Evolutionary conservation across 805 yeast genomes (phyloP).

Genomic region (Nakazawaea ernobii): DNA sequence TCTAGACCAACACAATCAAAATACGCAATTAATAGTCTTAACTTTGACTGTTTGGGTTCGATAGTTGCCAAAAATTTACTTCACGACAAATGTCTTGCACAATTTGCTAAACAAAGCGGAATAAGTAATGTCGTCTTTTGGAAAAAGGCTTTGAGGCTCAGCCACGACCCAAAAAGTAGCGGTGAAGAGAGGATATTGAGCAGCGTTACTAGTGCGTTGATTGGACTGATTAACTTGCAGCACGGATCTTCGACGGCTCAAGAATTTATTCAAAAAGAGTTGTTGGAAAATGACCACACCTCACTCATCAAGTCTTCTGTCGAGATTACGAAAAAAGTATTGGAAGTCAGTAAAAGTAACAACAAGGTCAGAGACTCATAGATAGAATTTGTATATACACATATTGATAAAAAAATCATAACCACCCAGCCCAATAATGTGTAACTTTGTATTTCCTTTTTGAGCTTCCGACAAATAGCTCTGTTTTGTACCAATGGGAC

Average conservation of each 20-base stretch:
- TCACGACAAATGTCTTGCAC: slow-evolving; percentile 44
- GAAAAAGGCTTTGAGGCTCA: slow-evolving; percentile 38
- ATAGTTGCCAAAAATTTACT: slow-evolving; percentile 43
- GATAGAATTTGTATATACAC: not conserved
- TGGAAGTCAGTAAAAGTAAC: not conserved
- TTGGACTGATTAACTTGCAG: slow-evolving; percentile 62
- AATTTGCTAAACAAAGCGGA: slow-evolving; percentile 42
- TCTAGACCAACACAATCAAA: slow-evolving; percentile 19
- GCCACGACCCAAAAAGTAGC: slow-evolving; percentile 37
- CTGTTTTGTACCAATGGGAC: no score
- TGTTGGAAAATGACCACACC: slow-evolving; percentile 24
- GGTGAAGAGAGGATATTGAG: slow-evolving; percentile 54
- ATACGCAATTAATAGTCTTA: slow-evolving; percentile 39
- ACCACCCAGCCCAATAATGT: no score
- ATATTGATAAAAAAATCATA: no score
- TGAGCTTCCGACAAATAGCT: no score
- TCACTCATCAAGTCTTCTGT: slow-evolving; percentile 6
- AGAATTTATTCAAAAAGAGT: slow-evolving; percentile 48
- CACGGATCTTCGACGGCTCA: slow-evolving; percentile 60
- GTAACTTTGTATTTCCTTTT: no score
- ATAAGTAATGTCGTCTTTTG: slow-evolving; percentile 58
- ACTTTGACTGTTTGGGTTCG: slow-evolving; percentile 58
- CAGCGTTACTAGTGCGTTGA: slow-evolving; percentile 51
- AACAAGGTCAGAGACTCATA: not conserved
- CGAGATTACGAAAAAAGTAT: slow-evolving; percentile 13